Conservation (phyloP, 192 early-diverging fungal genomes). For the Backusella circina region DNA sequence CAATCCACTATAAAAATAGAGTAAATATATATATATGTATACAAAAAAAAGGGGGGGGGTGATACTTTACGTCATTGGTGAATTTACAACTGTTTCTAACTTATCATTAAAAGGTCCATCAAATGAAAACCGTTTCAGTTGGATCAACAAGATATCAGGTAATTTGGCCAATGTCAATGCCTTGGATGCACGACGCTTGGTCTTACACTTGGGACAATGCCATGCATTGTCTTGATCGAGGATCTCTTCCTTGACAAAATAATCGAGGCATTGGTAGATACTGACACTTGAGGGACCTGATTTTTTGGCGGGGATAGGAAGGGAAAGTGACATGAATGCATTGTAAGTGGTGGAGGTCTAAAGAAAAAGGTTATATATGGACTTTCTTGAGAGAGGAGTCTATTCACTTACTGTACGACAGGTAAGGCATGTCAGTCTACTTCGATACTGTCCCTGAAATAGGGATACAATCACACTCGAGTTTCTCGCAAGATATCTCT, state of each 20-base stretch:
- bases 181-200: constrained; percentile 71
- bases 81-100: constrained; percentile 81
- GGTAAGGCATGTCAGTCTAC: constrained; percentile 61
- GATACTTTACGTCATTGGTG: constrained; percentile 70
- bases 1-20: constrained; percentile 33
- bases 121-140: constrained; percentile 92
- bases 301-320: constrained; percentile 74
- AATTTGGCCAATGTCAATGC: constrained; percentile 71
- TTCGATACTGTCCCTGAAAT: constrained; percentile 85
- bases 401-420: constrained; percentile 43
- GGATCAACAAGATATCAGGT: constrained; percentile 88
- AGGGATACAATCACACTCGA: constrained; percentile 82
- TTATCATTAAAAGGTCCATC: constrained; percentile 93
- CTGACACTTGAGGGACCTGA: constrained; percentile 50
- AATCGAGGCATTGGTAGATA: constrained; percentile 82
- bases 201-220: constrained; percentile 84
- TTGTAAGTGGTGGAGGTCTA: constrained; percentile 79
- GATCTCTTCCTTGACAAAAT: constrained; percentile 80
- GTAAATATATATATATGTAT: too few species aligned
- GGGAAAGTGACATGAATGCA: constrained; percentile 85
- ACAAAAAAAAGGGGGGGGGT: too few species aligned
- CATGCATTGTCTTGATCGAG: constrained; percentile 91
- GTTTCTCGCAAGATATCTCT: constrained; percentile 68
- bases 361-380: background rate
- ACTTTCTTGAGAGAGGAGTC: background rate